Evolutionary conservation across 768 basidiomycete genomes (phyloP).

Genomic region (Sporobolomyces pararoseus): DNA sequence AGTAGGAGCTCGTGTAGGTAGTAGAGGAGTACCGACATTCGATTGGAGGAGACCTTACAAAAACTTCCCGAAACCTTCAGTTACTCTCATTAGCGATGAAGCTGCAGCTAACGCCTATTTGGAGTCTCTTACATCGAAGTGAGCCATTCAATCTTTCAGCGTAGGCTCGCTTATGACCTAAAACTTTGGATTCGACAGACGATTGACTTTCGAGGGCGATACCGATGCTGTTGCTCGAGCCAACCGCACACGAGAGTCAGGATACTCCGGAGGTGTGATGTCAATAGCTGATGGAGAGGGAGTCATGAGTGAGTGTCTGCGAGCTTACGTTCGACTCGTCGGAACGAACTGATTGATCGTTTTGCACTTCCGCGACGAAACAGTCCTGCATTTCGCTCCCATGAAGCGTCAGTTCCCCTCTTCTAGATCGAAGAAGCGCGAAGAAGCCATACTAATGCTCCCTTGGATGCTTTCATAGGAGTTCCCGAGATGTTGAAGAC

Average conservation of each 20-base stretch:
- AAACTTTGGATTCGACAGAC: background rate
- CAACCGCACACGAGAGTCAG: background rate
- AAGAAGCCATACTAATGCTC: no score
- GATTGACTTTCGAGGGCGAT: background rate
- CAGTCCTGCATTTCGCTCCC: conserved; percentile 8
- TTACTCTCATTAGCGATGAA: background rate
- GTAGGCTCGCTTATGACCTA: background rate
- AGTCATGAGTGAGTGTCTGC: background rate
- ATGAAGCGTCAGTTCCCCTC: conserved; percentile 15
- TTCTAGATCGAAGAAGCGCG: no score
- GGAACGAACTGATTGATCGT: background rate
- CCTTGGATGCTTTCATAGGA: background rate
- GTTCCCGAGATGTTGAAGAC: background rate
- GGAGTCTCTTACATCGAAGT: conserved; percentile 4
- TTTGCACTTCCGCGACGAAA: background rate
- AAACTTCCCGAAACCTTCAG: conserved; percentile 8
- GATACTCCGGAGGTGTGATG: background rate
- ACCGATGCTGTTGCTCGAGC: background rate
- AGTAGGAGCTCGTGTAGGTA: background rate
- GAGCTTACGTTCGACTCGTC: background rate
- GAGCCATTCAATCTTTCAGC: background rate
- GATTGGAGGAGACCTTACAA: conserved; percentile 13
- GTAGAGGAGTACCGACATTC: background rate
- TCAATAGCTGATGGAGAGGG: conserved; percentile 3
- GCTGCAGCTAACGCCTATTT: background rate